Conservation (phyloP, 202 grass and related monocot species). For the Brachypodium distachyon region DNA sequence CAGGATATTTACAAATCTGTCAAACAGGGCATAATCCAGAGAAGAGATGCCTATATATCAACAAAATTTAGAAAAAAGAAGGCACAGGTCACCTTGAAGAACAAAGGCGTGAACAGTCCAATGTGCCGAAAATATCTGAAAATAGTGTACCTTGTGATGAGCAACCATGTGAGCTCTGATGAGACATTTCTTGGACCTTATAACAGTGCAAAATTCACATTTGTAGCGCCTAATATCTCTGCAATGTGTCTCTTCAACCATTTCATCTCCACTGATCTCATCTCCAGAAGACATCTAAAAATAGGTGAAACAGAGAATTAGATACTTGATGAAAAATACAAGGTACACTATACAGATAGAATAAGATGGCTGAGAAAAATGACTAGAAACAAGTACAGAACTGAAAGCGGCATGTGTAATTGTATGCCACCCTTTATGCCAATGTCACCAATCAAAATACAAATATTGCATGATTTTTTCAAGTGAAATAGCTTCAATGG, state of each 20-base stretch:
- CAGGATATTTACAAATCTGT: not conserved
- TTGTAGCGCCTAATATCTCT: constrained; percentile 59
- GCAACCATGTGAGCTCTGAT: constrained; percentile 62
- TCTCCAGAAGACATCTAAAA: constrained; percentile 30
- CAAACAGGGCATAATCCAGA: not conserved
- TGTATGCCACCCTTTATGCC: not conserved
- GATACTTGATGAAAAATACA: not conserved
- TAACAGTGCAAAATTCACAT: constrained; percentile 67
- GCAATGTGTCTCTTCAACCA: not conserved
- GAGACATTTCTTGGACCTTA: constrained; percentile 63
- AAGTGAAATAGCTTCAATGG: not conserved
- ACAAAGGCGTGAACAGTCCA: not conserved
- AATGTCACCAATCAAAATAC: not conserved
- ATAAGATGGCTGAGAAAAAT: not conserved
- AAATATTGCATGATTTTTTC: not conserved
- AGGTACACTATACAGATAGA: not conserved
- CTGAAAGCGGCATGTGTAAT: not conserved
- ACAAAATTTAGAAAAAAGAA: not conserved
- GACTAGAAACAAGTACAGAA: not conserved
- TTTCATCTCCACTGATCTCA: constrained; percentile 1
- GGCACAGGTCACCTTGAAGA: not conserved
- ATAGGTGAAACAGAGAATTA: not conserved
- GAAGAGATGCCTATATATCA: not conserved
- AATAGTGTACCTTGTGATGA: constrained; percentile 43
- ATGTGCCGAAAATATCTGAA: not conserved